Evolutionary conservation across 805 yeast species (phyloP), one percentile per base, ranked within the genome.

Genomic region (Lipomyces mesembrius): DNA sequence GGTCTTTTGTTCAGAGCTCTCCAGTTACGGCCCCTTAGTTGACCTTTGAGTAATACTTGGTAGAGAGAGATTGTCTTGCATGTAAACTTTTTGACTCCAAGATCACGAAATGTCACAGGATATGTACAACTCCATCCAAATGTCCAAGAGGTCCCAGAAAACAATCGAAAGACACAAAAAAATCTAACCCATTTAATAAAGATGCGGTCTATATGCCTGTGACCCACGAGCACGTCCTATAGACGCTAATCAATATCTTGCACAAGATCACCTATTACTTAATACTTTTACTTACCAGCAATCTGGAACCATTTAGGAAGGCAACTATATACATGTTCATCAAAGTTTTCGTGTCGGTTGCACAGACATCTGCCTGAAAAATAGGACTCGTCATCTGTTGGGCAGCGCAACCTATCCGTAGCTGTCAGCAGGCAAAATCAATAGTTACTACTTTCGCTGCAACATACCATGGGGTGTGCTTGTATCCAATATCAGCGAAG

Each of bases 401-500:
- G 73, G 53, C 73, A 70, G 17, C 73, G 68, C 52, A 67, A 39
- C 77, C 89, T 87, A 37, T 37, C 1, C 87, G 87, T 53, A 77
- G 81, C 74, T 85, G 88, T 76, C 67, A 83, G 79, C 85, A 85
- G 46, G 88, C 88, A 64, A 85, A 83, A 72, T 86, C 85, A 6
- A 43, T 17, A 43, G 3, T 3, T n/a, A 17, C 20, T n/a, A 43
- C 11, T 43, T 17, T 0, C 9, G 25, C 22, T 7, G 49, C 49
- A 43, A 1, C 49, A 4, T 43, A 43, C 77, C 89, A 87, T 1
- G 88, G 87, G 53, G 77, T 81, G 74, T 85, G 88, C 76, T 68
- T 83, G 79, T 85, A 85, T 43, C 88, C 88, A 64, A 85, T 83
- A 72, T 86, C 86, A 37, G 82, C 86, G 74, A 87, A 88, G 77